phyloP scores from a whole-genome alignment of 495 filamentous ascomycete genomes.

The Daldinia decipiens region DNA sequence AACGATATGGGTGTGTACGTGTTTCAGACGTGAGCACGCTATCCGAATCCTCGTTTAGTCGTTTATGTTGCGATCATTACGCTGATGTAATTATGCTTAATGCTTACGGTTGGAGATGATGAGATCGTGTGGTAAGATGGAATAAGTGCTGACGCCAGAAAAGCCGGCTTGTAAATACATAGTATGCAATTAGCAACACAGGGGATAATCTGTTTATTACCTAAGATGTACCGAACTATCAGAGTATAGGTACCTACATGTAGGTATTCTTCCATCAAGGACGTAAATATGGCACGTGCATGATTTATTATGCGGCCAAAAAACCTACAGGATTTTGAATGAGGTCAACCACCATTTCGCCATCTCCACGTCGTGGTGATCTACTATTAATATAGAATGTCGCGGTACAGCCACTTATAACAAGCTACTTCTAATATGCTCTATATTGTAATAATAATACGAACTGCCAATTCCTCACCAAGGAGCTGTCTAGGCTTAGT shows the following conservation, averaged over 20 bases:
- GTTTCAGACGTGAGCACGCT: neutral
- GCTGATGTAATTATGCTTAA: neutral
- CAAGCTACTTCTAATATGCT: neutral
- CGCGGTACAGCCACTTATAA: constrained; percentile 3
- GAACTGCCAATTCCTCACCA: neutral
- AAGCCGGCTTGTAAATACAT: too few relatives aligned
- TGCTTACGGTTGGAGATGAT: neutral
- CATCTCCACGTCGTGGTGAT: neutral
- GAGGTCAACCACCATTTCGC: neutral
- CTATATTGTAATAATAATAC: neutral
- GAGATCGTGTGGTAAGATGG: constrained; percentile 1
- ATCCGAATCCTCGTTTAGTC: neutral
- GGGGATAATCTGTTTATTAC: constrained; percentile 8
- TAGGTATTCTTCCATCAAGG: too few relatives aligned
- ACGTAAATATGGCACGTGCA: constrained; percentile 18
- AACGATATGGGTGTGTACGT: neutral
- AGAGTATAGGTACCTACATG: too few relatives aligned
- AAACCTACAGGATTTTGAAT: neutral
- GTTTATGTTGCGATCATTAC: neutral
- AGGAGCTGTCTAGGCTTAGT: neutral
- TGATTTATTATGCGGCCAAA: neutral
- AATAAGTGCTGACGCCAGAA: constrained; percentile 8
- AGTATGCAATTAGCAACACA: neutral
- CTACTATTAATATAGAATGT: neutral
- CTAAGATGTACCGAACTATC: constrained; percentile 2